These are phyloP conservation scores for Geotrichum histeridarum DNA, from an alignment of 1,139 yeast species.

Conservation along the genomic window DNA sequence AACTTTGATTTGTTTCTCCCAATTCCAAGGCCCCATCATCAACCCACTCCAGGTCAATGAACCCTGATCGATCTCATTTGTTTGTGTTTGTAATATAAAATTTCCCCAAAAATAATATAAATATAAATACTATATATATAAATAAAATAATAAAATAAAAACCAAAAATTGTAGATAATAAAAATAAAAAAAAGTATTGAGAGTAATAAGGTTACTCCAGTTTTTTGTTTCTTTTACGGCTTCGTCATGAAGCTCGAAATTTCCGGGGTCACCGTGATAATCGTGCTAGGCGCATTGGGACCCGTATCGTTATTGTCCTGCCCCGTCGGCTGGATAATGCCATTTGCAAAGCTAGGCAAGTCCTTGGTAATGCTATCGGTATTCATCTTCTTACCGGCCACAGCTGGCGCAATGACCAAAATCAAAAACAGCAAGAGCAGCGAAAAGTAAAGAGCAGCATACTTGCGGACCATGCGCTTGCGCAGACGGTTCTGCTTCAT, in stretches of 20 bases:
- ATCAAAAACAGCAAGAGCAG: conserved; percentile 67
- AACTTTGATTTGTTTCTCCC: no score
- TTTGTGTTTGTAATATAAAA: no score
- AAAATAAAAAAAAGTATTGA: neutral
- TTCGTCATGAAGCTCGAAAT: conserved; percentile 26
- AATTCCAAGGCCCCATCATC: no score
- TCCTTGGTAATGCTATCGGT: conserved; percentile 22
- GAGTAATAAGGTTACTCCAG: neutral
- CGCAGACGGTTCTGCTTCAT: conserved; percentile 95
- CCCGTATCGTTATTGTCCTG: conserved; percentile 74
- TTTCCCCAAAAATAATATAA: no score
- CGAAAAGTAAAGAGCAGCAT: conserved; percentile 73
- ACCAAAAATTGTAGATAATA: neutral
- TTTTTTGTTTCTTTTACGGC: conserved; percentile 27
- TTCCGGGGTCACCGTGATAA: conserved; percentile 34
- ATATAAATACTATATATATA: no score
- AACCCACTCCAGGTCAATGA: no score
- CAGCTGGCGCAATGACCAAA: conserved; percentile 89
- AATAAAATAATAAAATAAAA: neutral
- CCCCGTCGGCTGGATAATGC: conserved; percentile 86
- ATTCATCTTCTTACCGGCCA: conserved; percentile 38
- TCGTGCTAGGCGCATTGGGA: conserved; percentile 30
- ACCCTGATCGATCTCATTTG: no score
- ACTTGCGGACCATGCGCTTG: conserved; percentile 97
- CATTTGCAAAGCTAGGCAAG: conserved; percentile 50